Base-by-base conservation (phyloP, 108 stramenopile species). In the Epipyxis sp. region DNA sequence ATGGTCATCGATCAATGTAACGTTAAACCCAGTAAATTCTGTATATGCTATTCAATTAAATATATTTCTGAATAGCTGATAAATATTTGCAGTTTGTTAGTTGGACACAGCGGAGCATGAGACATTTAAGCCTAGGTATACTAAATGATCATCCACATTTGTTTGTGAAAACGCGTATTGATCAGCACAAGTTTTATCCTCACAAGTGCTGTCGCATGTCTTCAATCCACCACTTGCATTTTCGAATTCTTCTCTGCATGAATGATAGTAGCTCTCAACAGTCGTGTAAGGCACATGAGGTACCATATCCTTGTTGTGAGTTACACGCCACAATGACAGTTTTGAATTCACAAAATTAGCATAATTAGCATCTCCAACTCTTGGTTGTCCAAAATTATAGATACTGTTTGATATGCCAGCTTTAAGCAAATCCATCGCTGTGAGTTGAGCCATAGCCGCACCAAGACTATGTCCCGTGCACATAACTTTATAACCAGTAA, bases 321-420 rank as follows among this genome's bases (percentile, higher is more conserved):
- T 42, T 30, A 81, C 72, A n/a, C 81, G 81, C 35, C 34, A 77
- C 40, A 27, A 41, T 25, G 29, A 16, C 40, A 77, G 1, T 1
- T 41, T 42, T 42, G 0, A 25, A 3, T n/a, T 29, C 43, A 37
- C 43, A 1, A 68, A 46, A 10, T 3, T 13, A 16, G 71, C 57
- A 57, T 41, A 77, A 1, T 59, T 54, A 0, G 16, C n/a, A 65
- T 81, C 77, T 35, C 81, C 81, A 1, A 54, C 77, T 1, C 81
- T 46, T 41, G 81, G 81, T 42, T 69, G 62, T 0, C 81, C 81
- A 65, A 78, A 81, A 62, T 74, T 81, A 77, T 77, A 81, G 29
- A 59, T 44, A 41, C 3, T 20, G 44, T 44, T 57, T 3, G 44
- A 30, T 1, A 1, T 40, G 16, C 76, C 76, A 1, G 59, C 30